Conservation (phyloP, 805 yeast genomes). For the Hanseniaspora nectarophila region DNA sequence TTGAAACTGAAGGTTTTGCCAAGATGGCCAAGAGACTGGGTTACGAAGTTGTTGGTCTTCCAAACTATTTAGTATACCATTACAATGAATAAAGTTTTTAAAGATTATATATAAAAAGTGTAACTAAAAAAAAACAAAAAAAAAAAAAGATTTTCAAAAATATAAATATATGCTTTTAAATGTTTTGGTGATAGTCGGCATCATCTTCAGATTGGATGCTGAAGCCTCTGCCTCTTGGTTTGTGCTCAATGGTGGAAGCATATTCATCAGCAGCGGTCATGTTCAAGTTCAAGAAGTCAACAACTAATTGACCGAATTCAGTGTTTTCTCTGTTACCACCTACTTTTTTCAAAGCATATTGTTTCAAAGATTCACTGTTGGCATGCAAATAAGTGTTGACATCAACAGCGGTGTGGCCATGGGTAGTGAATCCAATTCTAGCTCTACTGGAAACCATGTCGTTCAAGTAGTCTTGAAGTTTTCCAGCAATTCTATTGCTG, state of each 20-base stretch:
- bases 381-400: conserved; percentile 80
- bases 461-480: conserved; percentile 40
- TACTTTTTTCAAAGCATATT: conserved; percentile 35
- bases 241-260: conserved; percentile 41
- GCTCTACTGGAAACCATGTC: conserved; percentile 70
- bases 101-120: background rate
- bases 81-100: conserved; percentile 53
- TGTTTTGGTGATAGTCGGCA: conserved; percentile 10
- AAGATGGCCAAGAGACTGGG: conserved; percentile 93
- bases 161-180: background rate
- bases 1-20: conserved; percentile 98
- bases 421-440: conserved; percentile 91
- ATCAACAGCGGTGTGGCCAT: conserved; percentile 93
- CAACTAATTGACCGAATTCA: conserved; percentile 71
- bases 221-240: conserved; percentile 24
- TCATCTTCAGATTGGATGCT: background rate
- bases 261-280: conserved; percentile 38
- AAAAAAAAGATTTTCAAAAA: background rate
- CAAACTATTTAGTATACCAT: conserved; percentile 87
- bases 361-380: conserved; percentile 38
- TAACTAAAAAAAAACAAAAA: background rate
- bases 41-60: conserved; percentile 82
- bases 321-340: conserved; percentile 79
- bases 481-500: conserved; percentile 23
- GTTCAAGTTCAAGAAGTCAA: conserved; percentile 36